These are phyloP conservation scores for Starmera stellimalicola DNA, from an alignment of 1,139 yeast genomes.

Conservation along the genomic window DNA sequence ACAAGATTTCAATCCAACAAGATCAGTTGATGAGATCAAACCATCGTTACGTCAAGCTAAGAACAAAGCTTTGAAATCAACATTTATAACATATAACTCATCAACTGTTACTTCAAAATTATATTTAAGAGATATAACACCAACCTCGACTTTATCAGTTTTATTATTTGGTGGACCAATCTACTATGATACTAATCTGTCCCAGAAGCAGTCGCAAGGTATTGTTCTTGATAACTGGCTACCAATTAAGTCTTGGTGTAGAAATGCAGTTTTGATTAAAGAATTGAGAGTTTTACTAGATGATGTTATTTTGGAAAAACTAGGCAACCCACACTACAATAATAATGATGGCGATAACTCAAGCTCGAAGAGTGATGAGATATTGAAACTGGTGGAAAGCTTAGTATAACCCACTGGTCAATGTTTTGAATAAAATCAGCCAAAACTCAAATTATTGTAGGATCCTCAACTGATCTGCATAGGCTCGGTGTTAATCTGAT, in stretches of 20 bases:
- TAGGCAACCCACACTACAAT: conserved; percentile 30
- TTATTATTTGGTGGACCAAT: conserved; percentile 74
- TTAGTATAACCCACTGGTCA: no score
- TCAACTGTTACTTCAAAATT: conserved; percentile 60
- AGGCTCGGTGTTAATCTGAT: no score
- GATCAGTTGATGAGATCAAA: conserved; percentile 24
- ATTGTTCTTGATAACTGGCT: conserved; percentile 70
- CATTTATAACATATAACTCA: conserved; percentile 47
- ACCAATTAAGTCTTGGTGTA: conserved; percentile 85
- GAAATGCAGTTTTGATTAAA: conserved; percentile 79
- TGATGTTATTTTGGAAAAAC: conserved; percentile 49
- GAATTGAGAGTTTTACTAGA: conserved; percentile 60
- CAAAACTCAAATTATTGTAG: no score
- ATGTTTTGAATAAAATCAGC: no score
- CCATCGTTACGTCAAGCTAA: conserved; percentile 23
- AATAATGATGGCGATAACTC: conserved; percentile 4
- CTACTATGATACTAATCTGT: conserved; percentile 49
- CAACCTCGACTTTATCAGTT: conserved; percentile 61
- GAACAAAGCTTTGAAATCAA: conserved; percentile 28
- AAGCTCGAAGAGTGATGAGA: conserved; percentile 26
- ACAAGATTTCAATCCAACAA: conserved; percentile 14
- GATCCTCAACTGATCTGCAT: no score
- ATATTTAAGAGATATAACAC: conserved; percentile 69
- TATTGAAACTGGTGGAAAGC: conserved; percentile 25
- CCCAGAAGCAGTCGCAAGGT: conserved; percentile 45